A percentile compares a stretch with the other conserved stretches of the same genome.
Evolutionary conservation across 2,329 filamentous ascomycete species (phyloP).

Genomic region (Aspergillus caelatus): DNA sequence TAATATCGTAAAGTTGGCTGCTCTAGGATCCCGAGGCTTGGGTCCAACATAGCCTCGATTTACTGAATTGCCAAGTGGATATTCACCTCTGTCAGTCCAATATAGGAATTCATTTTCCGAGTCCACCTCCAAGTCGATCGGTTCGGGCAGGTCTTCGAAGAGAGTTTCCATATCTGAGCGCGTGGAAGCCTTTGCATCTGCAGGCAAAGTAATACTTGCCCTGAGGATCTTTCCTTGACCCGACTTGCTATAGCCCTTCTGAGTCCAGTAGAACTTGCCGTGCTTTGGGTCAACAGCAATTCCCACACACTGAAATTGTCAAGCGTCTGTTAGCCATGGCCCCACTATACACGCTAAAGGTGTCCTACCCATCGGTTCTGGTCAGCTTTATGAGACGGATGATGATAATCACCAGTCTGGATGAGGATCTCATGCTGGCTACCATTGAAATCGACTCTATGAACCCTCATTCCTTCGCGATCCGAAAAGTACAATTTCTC

Average conservation of each 20-base stretch:
- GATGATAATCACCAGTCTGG: conserved; percentile 33
- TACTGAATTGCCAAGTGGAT: not conserved
- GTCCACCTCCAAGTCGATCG: conserved; percentile 62
- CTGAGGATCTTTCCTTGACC: conserved; percentile 57
- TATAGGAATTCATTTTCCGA: not conserved
- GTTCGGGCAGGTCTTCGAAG: conserved; percentile 53
- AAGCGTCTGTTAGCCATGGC: not conserved
- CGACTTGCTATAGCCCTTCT: conserved; percentile 60
- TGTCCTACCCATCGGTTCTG: conserved; percentile 41
- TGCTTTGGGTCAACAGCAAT: conserved; percentile 50
- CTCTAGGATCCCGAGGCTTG: not conserved
- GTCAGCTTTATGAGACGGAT: conserved; percentile 31
- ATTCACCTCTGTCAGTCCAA: not conserved
- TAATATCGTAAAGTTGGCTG: not conserved
- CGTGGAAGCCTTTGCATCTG: conserved; percentile 33
- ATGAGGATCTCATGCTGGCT: conserved; percentile 41
- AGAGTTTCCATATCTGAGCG: conserved; percentile 50
- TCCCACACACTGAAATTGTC: conserved; percentile 51
- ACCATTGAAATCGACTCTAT: conserved; percentile 42
- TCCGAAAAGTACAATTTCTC: conserved; percentile 47
- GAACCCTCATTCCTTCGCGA: conserved; percentile 45
- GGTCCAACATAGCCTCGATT: not conserved
- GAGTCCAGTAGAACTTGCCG: conserved; percentile 62
- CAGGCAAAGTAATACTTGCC: conserved; percentile 48
- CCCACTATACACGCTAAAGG: not conserved